These are phyloP conservation scores for Telopea speciosissima DNA, from an alignment of 177 flowering plant genomes.

Conservation along the genomic window DNA sequence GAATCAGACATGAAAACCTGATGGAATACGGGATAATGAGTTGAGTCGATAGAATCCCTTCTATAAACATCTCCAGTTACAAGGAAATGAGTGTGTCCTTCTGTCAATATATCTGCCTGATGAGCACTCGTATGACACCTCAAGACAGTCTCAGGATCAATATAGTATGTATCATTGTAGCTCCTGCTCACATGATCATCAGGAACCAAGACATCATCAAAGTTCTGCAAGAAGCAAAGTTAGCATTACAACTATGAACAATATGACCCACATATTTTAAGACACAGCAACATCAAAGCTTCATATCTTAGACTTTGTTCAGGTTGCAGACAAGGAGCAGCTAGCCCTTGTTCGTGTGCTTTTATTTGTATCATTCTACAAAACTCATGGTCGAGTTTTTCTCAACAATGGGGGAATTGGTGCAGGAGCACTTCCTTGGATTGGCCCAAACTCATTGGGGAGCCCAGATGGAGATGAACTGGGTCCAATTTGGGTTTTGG, in stretches of 20 bases:
- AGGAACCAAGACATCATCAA: slow-evolving; percentile 98
- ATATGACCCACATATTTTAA: no score
- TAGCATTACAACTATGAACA: slow-evolving; percentile 9
- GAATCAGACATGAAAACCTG: slow-evolving; percentile 42
- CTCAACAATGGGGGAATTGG: no score
- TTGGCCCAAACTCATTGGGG: no score
- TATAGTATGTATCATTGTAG: slow-evolving; percentile 90
- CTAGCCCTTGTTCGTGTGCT: no score
- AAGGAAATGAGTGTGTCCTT: slow-evolving; percentile 71
- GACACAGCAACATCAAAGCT: no score
- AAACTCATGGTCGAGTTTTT: no score
- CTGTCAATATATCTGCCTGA: slow-evolving; percentile 74
- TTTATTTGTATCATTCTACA: no score
- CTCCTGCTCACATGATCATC: slow-evolving; percentile 96
- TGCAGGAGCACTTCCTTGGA: no score
- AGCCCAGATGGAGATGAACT: no score
- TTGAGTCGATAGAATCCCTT: slow-evolving; percentile 86
- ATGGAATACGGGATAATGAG: slow-evolving; percentile 91
- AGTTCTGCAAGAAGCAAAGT: slow-evolving; percentile 66
- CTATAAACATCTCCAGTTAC: slow-evolving; percentile 95
- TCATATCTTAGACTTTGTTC: no score
- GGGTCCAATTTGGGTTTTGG: no score
- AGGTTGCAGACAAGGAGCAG: no score
- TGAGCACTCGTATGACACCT: slow-evolving; percentile 99
- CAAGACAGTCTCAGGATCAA: slow-evolving; percentile 78